Evolutionary conservation across 257 asterid species (phyloP).

Genomic region (Capsicum chinense): DNA sequence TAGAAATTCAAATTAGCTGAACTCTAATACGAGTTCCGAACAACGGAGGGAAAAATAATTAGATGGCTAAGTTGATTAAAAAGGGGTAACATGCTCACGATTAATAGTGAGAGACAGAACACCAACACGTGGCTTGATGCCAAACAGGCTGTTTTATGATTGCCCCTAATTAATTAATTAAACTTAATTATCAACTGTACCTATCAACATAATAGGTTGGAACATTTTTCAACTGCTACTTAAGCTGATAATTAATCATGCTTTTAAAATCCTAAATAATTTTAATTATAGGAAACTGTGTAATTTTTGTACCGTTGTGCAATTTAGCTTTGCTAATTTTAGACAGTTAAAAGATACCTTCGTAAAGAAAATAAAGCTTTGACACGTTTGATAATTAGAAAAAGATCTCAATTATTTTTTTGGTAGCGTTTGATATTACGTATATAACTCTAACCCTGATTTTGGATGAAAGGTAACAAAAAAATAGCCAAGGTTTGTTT

Average conservation of each 20-base stretch:
- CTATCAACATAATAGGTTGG: constrained; percentile 21
- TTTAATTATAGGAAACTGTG: not conserved
- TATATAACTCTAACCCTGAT: not conserved
- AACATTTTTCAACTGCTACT: constrained; percentile 19
- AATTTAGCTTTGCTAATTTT: not conserved
- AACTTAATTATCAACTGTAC: constrained; percentile 14
- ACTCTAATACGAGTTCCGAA: too few species aligned
- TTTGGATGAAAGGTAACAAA: too few species aligned
- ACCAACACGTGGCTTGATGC: constrained; percentile 64
- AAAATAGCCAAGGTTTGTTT: too few species aligned
- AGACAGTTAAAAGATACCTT: not conserved
- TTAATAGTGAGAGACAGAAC: constrained; percentile 47
- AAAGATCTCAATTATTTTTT: too few species aligned
- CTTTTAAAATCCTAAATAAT: not conserved
- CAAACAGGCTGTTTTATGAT: constrained; percentile 46
- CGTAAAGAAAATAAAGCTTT: not conserved
- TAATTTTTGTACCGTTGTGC: not conserved
- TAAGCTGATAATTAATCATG: not conserved
- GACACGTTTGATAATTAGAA: too few species aligned
- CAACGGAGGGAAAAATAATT: not conserved
- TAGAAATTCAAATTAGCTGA: too few species aligned
- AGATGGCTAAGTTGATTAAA: constrained; percentile 31
- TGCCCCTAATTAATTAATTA: not conserved
- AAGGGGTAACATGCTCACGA: constrained; percentile 54
- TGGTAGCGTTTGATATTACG: not conserved